phyloP scores from a whole-genome alignment of 257 asterid species.

The Mentha longifolia region DNA sequence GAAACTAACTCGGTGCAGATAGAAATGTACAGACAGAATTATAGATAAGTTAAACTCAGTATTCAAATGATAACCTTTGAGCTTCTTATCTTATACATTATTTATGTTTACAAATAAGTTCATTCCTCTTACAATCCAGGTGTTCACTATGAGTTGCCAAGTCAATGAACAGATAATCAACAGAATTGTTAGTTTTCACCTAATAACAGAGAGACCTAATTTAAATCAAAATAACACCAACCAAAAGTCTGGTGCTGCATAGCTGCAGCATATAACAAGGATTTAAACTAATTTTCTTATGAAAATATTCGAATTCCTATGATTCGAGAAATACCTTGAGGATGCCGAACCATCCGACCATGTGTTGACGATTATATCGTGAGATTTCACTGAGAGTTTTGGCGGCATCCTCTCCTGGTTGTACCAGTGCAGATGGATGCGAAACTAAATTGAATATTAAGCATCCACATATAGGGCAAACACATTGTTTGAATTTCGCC shows the following conservation, averaged over 20 bases:
- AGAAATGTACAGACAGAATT: not conserved
- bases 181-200: not conserved
- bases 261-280: not conserved
- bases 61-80: not conserved
- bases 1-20: not conserved
- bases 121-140: too few species aligned
- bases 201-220: not conserved
- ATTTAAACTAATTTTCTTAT: not conserved
- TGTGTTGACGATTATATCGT: not conserved
- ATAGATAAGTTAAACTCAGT: not conserved
- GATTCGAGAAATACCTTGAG: not conserved
- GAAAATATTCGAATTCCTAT: not conserved
- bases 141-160: not conserved
- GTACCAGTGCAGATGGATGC: not conserved
- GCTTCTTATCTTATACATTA: too few species aligned
- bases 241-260: not conserved
- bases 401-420: not conserved
- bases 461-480: not conserved
- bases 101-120: too few species aligned
- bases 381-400: not conserved
- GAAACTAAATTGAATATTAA: not conserved
- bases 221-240: not conserved
- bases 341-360: not conserved
- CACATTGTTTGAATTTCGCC: not conserved
- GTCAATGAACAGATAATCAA: not conserved